Base-by-base conservation (phyloP, 78 protist genomes). In the Creolimax fragrantissima region DNA sequence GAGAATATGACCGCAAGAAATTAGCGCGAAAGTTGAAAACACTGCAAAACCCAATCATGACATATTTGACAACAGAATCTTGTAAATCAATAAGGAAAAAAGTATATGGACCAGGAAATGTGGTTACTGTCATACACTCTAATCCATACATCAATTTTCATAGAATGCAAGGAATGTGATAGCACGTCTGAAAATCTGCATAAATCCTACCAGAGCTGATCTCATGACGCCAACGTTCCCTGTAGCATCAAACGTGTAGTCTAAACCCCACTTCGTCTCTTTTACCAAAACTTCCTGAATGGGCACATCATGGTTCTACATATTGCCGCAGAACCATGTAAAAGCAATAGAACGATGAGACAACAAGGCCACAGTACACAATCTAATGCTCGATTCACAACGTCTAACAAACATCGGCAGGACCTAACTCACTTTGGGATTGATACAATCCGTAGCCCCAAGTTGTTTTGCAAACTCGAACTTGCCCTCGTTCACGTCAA, bases 171-270 rank as follows among this genome's bases (percentile, higher is more conserved):
- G n/a, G n/a, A n/a, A n/a, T n/a, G n/a, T n/a, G n/a, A n/a, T n/a
- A n/a, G n/a, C n/a, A n/a, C n/a, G n/a, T n/a, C n/a, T n/a, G n/a
- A n/a, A n/a, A n/a, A n/a, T n/a, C n/a, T n/a, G n/a, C n/a, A n/a
- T n/a, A n/a, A n/a, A n/a, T n/a, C 58, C 3, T 39, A 67, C 86
- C 42, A 97, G 92, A 2, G 98, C 99, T 0, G 93, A 89, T 41
- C 96, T 89, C 99, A 98, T 98, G 37, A 89, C 88, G 45, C 94
- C 37, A 17, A 94, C 96, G 94, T 92, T 96, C 43, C 99, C 99
- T 43, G 94, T 92, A 92, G 97, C 94, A 43, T 98, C 99, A 85
- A 97, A 98, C 39, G 98, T 92, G 95, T 97, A 97, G 96, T 98
- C 99, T 2, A 96, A 5, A 5, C 97, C 97, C 35, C 94, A 85